phyloP scores from a whole-genome alignment of 1,284 basidiomycete genomes.

The Amylostereum areolatum region DNA sequence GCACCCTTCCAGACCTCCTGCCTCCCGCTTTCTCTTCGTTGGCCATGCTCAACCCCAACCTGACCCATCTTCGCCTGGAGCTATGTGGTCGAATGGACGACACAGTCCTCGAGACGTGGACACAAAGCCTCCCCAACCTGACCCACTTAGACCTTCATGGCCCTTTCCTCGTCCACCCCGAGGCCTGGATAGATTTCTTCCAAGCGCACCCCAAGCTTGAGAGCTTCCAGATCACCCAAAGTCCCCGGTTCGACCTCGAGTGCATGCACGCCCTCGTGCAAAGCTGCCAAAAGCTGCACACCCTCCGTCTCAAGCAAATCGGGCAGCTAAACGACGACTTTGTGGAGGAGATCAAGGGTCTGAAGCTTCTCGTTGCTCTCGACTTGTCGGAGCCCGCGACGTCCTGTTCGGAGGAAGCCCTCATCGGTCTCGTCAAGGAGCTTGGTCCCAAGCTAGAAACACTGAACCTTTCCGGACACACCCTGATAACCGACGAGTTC shows the following conservation, averaged over 20 bases:
- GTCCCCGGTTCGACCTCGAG: slow-evolving; percentile 80
- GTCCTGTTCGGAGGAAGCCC: slow-evolving; percentile 38
- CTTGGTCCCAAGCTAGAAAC: slow-evolving; percentile 34
- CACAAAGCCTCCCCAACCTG: slow-evolving; percentile 59
- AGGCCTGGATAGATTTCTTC: slow-evolving; percentile 79
- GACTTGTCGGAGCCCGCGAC: slow-evolving; percentile 41
- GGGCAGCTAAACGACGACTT: slow-evolving; percentile 68
- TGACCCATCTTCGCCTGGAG: slow-evolving; percentile 73
- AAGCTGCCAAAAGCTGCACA: slow-evolving; percentile 56
- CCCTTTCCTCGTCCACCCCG: slow-evolving; percentile 78
- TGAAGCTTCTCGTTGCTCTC: slow-evolving; percentile 40
- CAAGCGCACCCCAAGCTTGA: slow-evolving; percentile 53
- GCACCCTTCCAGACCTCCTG: slow-evolving; percentile 48
- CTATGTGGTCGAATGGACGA: slow-evolving; percentile 85
- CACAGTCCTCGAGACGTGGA: slow-evolving; percentile 61
- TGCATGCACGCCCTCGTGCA: slow-evolving; percentile 63
- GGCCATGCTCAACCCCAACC: slow-evolving; percentile 74
- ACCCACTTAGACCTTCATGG: slow-evolving; percentile 78
- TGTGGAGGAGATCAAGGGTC: slow-evolving; percentile 43
- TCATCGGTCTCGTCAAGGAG: slow-evolving; percentile 43
- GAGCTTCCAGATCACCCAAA: slow-evolving; percentile 78
- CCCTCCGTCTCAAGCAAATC: slow-evolving; percentile 77
- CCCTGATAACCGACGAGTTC: slow-evolving; percentile 47
- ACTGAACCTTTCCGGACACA: slow-evolving; percentile 65
- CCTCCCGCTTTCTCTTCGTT: slow-evolving; percentile 65